Base-by-base conservation (phyloP, 768 basidiomycete genomes). In the Thelephora ganbajun region DNA sequence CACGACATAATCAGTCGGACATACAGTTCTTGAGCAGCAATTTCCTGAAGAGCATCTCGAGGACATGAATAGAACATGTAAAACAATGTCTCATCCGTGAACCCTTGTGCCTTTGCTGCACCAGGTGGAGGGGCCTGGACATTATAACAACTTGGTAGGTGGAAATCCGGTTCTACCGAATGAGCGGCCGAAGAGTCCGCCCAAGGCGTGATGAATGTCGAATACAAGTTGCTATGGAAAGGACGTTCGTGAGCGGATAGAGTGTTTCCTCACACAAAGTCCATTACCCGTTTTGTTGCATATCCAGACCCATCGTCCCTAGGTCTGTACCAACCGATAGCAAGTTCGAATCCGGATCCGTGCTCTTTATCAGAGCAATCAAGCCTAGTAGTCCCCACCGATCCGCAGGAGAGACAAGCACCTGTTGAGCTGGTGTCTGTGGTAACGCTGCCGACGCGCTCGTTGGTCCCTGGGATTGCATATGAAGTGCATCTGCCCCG, bases 21-120 rank as follows among this genome's bases (percentile, higher is more conserved):
- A 64, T 66, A 94, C 90, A 98, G 70, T 69, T 97, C 93, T 61
- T 90, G 85, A 43, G 90, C 91, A 13, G 93, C 93, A 45, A 91
- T 76, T 65, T 98, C 92, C 63, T 98, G 93, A 47, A 94, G 69
- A 35, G 83, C 81, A 67, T 98, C 93, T 58, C 87, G 71, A 49
- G 93, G 90, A 64, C 79, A 82, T 48, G 89, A 80, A 67, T 97
- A 98, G 72, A 98, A 98, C 79, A 94, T 92, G 73, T 89, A 94
- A 66, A 98, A 96, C 22, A 98, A 68, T 13, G 93, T 96, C 66
- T 98, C 93, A 63, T 97, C 93, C 63, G 83, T 85, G 66, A 98
- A 94, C 44, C 81, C 77, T 1, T 75, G 73, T 14, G 81, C 84
- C 67, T 91, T 92, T 53, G 60, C 70, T 46, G 85, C 82, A 3